phyloP scores from a whole-genome alignment of 176 grass and related monocot genomes.

The Aegilops umbellulata region DNA sequence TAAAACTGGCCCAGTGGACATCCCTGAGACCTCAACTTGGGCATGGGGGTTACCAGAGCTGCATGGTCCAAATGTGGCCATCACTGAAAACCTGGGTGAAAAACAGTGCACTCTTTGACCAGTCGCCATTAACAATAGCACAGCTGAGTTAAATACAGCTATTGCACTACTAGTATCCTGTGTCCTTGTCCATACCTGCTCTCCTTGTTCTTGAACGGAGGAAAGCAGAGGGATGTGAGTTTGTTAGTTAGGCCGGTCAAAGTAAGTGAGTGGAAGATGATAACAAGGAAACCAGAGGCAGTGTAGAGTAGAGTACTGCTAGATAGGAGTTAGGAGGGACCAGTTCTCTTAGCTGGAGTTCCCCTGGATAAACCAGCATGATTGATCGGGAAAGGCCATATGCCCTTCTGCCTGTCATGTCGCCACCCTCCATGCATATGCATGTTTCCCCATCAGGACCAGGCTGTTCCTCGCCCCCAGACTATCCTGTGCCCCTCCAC shows the following conservation, averaged over 20 bases:
- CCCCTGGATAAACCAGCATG: conserved; percentile 42
- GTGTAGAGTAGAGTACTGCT: neutral
- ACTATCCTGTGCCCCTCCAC: conserved; percentile 45
- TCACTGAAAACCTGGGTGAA: neutral
- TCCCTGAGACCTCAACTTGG: conserved; percentile 23
- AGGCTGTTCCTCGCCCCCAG: conserved; percentile 49
- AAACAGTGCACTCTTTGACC: neutral
- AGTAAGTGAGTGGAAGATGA: conserved; percentile 15
- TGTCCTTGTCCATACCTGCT: neutral
- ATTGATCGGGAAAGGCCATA: conserved; percentile 45
- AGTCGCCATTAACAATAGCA: neutral
- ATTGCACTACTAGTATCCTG: neutral
- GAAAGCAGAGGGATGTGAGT: neutral
- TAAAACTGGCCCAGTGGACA: neutral
- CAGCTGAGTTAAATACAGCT: neutral
- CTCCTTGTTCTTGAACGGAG: neutral
- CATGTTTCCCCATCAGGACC: conserved; percentile 44
- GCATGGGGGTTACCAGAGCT: neutral
- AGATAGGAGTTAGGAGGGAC: conserved; percentile 28
- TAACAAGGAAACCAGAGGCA: conserved; percentile 9
- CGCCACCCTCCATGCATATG: conserved; percentile 26
- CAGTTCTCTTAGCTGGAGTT: conserved; percentile 40
- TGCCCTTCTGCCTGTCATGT: conserved; percentile 50
- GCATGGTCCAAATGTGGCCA: neutral
- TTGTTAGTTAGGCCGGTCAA: conserved; percentile 18